Evolutionary conservation across 2,329 filamentous ascomycete genomes (phyloP).

Genomic region (Trichophyton schoenleinii): DNA sequence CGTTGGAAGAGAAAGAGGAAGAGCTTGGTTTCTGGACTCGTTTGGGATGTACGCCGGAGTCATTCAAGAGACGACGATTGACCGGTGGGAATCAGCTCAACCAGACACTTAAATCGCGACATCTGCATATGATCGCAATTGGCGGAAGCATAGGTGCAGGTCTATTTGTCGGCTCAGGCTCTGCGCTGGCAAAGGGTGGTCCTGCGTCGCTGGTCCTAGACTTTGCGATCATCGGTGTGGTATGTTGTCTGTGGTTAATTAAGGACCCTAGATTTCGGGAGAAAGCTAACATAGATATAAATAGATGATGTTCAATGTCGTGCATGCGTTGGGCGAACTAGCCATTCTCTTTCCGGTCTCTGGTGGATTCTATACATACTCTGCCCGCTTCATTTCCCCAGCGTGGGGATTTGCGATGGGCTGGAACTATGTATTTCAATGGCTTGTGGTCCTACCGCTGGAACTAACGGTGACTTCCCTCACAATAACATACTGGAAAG

Average conservation of each 20-base stretch:
- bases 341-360: conserved; percentile 51
- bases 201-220: conserved; percentile 27
- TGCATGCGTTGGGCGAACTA: conserved; percentile 49
- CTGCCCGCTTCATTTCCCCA: conserved; percentile 49
- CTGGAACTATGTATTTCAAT: conserved; percentile 61
- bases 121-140: conserved; percentile 31
- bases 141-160: conserved; percentile 21
- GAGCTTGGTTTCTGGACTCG: conserved; percentile 25
- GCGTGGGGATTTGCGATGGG: conserved; percentile 39
- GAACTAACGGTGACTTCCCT: conserved; percentile 73
- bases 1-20: background rate
- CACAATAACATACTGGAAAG: conserved; percentile 61
- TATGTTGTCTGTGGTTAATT: conserved; percentile 5
- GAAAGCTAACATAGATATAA: conserved; percentile 13
- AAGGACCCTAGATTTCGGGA: background rate
- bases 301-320: conserved; percentile 45
- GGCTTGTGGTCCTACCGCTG: conserved; percentile 67
- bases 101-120: conserved; percentile 21
- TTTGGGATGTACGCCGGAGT: conserved; percentile 27
- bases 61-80: conserved; percentile 25
- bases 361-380: conserved; percentile 50
- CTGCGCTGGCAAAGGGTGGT: conserved; percentile 27
- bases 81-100: conserved; percentile 17
- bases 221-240: conserved; percentile 42
- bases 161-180: conserved; percentile 31